Base-by-base conservation (phyloP, 257 asterid species). In the Craterostigma plantagineum region DNA sequence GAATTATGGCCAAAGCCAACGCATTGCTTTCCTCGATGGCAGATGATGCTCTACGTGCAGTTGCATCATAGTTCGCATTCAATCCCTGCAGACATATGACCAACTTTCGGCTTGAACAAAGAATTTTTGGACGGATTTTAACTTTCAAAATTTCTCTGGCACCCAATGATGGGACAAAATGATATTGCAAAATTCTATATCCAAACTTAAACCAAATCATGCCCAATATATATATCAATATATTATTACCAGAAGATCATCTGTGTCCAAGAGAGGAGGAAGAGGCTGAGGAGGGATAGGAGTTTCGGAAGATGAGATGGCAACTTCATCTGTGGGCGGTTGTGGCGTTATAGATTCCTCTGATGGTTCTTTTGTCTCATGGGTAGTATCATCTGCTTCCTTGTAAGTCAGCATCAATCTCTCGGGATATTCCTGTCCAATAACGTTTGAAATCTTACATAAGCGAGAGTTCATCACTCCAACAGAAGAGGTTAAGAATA, bases 361-460 rank as follows among this genome's bases (percentile, higher is more conserved):
- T 23, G 30, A 23, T 23, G 30, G 30, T 23, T 23, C 30, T 23
- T 23, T 23, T 23, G 30, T 6, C 30, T 23, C 30, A 23, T 23
- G 30, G 30, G 30, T 23, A 6, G 30, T 6, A 23, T 23, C 30
- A 23, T 83, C 96, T 55, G 83, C 96, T 48, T 75, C 92, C 61
- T 75, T 83, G 63, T 90, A 90, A 10, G 99, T 90, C 68, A 83
- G 69, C 86, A 76, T 71, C 64, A 90, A 81, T 73, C 91, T 72
- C 64, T 90, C 96, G 1, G 96, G 99, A 49, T 79, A 77, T 50
- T 90, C 94, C 99, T 90, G 71, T 55, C 30, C 2, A 23, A 23
- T 23, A 23, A 2, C 6, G 30, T 23, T 23, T 23, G 6, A 23
- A 2, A 9, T 7, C 10, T 43, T 7, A n/a, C n/a, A n/a, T n/a